These are phyloP conservation scores for Melaleuca alternifolia DNA, from an alignment of 345 rosid species.

Conservation along the genomic window DNA sequence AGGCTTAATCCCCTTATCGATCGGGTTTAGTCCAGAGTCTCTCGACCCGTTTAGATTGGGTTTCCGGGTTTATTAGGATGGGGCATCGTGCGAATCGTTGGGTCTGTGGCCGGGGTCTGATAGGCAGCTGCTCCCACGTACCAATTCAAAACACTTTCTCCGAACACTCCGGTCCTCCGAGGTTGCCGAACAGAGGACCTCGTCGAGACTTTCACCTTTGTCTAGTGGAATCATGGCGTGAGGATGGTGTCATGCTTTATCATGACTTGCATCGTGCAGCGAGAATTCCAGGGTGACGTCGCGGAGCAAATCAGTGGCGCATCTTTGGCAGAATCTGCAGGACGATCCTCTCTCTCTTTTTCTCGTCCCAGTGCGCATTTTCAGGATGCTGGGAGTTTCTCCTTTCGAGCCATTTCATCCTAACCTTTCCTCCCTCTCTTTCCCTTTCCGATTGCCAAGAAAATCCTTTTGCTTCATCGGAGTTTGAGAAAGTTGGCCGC, in stretches of 20 bases:
- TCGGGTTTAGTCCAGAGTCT: background rate
- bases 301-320: background rate
- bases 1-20: background rate
- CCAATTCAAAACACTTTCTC: background rate
- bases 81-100: accelerated
- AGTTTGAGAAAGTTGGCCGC: background rate
- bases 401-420: background rate
- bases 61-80: accelerated
- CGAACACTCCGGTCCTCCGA: background rate
- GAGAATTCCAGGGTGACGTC: background rate
- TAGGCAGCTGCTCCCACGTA: accelerated
- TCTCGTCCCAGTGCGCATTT: background rate
- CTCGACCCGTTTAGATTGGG: background rate
- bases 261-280: background rate
- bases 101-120: accelerated
- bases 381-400: background rate
- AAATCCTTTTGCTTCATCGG: background rate
- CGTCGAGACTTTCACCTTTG: background rate
- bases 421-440: background rate
- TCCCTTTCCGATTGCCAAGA: background rate
- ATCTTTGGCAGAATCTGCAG: background rate
- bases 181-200: background rate
- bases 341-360: background rate
- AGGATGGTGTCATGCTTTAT: background rate
- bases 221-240: background rate